Percentiles rank a stretch among this genome's conserved stretches.
These are phyloP conservation scores for Ophiosphaerella korrae DNA, from an alignment of 2,329 filamentous ascomycete genomes.

Conservation along the genomic window DNA sequence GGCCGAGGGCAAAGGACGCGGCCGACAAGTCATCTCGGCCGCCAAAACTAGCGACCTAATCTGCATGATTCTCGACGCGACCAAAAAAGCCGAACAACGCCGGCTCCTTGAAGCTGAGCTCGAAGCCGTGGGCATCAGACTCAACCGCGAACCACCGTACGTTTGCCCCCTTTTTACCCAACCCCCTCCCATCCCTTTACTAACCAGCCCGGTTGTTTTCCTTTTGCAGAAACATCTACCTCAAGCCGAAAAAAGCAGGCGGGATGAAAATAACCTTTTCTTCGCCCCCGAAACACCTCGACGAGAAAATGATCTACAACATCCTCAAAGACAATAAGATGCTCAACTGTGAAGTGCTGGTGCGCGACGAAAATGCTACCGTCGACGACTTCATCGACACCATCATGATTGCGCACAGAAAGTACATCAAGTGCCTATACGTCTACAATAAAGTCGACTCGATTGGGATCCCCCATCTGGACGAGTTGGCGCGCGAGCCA, in stretches of 20 bases:
- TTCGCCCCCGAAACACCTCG: conserved; percentile 82
- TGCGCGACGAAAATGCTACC: conserved; percentile 90
- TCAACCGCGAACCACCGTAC: conserved; percentile 90
- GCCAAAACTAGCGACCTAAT: conserved; percentile 98
- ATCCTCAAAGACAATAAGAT: conserved; percentile 99
- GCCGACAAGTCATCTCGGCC: conserved; percentile 93
- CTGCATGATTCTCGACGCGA: conserved; percentile 95
- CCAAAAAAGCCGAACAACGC: conserved; percentile 92
- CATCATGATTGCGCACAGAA: conserved; percentile 98
- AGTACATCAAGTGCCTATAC: conserved; percentile 93
- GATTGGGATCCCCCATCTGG: conserved; percentile 90
- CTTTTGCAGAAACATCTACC: conserved; percentile 80
- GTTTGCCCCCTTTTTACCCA: conserved; percentile 34
- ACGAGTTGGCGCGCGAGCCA: conserved; percentile 88
- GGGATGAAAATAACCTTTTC: conserved; percentile 99
- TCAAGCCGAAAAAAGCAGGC: conserved; percentile 93
- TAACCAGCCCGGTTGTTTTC: not conserved
- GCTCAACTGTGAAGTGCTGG: conserved; percentile 92
- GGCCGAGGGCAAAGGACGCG: conserved; percentile 91
- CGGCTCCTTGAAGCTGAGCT: conserved; percentile 88
- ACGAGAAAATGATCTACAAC: conserved; percentile 98
- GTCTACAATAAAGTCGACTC: conserved; percentile 99
- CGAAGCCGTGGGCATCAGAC: conserved; percentile 89
- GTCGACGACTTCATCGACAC: conserved; percentile 99
- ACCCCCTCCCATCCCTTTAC: not conserved